phyloP scores from a whole-genome alignment of 805 yeast species.

The Teunomyces lycoperdinae region DNA sequence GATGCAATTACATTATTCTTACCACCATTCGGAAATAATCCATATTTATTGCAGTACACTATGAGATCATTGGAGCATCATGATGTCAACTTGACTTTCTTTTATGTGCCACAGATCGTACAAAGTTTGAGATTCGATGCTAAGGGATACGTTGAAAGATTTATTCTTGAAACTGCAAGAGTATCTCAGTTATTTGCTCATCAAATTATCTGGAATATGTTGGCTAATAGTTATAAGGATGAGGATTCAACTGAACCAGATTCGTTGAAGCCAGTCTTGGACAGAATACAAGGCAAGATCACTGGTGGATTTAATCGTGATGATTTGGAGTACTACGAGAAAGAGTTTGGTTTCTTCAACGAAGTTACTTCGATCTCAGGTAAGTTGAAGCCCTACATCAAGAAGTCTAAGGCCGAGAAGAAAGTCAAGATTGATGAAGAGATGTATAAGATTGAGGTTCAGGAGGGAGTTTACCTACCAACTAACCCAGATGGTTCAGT shows the following conservation, averaged over 20 bases:
- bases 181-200: conserved; percentile 91
- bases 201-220: conserved; percentile 97
- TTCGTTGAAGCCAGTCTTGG: conserved; percentile 77
- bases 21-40: conserved; percentile 66
- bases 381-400: conserved; percentile 89
- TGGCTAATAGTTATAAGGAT: conserved; percentile 87
- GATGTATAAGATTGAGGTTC: conserved; percentile 72
- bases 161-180: conserved; percentile 87
- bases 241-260: conserved; percentile 84
- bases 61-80: conserved; percentile 87
- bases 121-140: conserved; percentile 83
- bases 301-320: conserved; percentile 53
- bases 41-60: conserved; percentile 77
- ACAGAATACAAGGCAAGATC: conserved; percentile 66
- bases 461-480: conserved; percentile 87
- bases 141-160: conserved; percentile 82
- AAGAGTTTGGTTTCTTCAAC: conserved; percentile 84
- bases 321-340: conserved; percentile 68
- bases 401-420: conserved; percentile 93
- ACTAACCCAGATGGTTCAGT: conserved; percentile 96
- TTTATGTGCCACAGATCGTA: conserved; percentile 97
- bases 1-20: conserved; percentile 81
- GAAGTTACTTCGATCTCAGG: conserved; percentile 95
- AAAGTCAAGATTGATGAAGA: conserved; percentile 95
- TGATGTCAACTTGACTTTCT: conserved; percentile 84